phyloP scores from a whole-genome alignment of 495 filamentous ascomycete genomes.

The Hypomontagnella submonticulosa region DNA sequence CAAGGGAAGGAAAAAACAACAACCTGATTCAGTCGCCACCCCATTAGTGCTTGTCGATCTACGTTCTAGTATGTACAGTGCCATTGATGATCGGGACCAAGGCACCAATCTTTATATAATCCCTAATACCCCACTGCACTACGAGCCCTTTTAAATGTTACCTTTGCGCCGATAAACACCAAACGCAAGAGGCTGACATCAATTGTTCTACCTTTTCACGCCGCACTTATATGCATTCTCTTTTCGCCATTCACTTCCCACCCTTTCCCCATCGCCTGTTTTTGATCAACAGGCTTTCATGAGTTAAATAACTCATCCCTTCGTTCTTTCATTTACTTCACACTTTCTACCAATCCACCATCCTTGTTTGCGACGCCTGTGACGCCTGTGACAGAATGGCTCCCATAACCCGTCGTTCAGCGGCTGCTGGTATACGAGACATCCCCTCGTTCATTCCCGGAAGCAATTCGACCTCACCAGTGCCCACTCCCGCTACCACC shows the following conservation, averaged over 20 bases:
- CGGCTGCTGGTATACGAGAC: constrained; percentile 4
- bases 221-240: background rate
- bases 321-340: background rate
- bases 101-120: too few species aligned
- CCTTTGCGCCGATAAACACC: too few species aligned
- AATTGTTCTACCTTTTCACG: background rate
- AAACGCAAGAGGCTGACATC: too few species aligned
- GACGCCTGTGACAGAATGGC: constrained; percentile 25
- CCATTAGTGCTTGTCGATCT: too few species aligned
- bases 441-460: too few species aligned
- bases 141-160: too few species aligned
- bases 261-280: background rate
- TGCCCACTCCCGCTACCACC: constrained; percentile 51
- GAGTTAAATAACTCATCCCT: background rate
- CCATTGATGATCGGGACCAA: too few species aligned
- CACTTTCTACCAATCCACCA: background rate
- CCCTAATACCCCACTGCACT: too few species aligned
- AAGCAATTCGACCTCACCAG: constrained; percentile 49
- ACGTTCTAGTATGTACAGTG: too few species aligned
- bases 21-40: too few species aligned
- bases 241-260: background rate
- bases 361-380: background rate
- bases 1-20: too few species aligned
- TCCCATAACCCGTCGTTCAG: constrained; percentile 35
- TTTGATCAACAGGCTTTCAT: background rate